phyloP scores from a whole-genome alignment of 1,284 basidiomycete genomes.

The Athelia sp. region DNA sequence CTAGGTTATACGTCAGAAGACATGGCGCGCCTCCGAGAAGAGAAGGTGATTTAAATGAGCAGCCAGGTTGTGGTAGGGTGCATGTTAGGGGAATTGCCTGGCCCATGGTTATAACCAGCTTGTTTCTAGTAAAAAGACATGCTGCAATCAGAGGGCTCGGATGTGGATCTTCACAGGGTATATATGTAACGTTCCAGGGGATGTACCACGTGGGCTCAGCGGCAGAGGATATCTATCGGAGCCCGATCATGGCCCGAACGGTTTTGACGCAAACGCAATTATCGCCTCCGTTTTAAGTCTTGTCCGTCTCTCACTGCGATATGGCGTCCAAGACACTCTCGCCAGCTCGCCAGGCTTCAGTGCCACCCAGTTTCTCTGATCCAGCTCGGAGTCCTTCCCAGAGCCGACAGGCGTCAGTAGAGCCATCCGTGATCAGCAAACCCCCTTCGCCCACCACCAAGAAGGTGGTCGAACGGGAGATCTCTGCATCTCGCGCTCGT shows the following conservation, averaged over 20 bases:
- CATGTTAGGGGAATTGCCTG: too few species aligned
- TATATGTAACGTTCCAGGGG: too few species aligned
- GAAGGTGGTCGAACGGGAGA: neutral
- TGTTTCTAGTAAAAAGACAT: too few species aligned
- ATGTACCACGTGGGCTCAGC: too few species aligned
- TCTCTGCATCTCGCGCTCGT: conserved; percentile 12
- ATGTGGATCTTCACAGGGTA: too few species aligned
- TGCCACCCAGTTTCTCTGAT: neutral
- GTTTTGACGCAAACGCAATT: too few species aligned
- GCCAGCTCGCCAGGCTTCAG: neutral
- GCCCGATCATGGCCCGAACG: conserved; percentile 13
- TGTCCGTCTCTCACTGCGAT: too few species aligned
- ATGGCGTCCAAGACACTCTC: neutral
- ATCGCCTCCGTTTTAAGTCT: too few species aligned
- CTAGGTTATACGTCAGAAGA: conserved; percentile 59
- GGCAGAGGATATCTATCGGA: neutral
- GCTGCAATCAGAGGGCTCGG: too few species aligned
- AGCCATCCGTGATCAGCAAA: neutral
- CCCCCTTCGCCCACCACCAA: neutral
- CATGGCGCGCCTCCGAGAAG: conserved; percentile 47
- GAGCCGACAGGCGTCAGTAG: too few species aligned
- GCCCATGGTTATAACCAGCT: too few species aligned
- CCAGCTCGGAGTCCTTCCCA: neutral
- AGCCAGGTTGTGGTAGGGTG: neutral
- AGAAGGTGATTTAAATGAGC: conserved; percentile 47